phyloP scores from a whole-genome alignment of 2,329 filamentous ascomycete genomes.

The Pyricularia sp. region DNA sequence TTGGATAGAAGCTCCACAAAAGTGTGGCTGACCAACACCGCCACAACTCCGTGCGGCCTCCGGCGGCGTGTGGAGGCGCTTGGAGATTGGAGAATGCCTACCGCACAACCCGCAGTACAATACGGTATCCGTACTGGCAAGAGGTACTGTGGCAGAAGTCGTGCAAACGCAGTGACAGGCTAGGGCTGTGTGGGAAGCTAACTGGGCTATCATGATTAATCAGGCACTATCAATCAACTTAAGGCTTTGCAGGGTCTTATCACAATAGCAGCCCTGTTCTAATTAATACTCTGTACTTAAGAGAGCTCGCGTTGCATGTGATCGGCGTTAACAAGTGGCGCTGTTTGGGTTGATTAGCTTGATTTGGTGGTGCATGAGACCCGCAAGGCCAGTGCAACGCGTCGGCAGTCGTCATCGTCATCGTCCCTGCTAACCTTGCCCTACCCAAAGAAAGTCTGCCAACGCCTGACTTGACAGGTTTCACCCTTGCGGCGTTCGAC shows the following conservation, averaged over 20 bases:
- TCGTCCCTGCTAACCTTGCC: neutral
- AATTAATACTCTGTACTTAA: neutral
- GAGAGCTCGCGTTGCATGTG: neutral
- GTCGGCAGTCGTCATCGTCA: slow-evolving; percentile 3
- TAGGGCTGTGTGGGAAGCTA: no score
- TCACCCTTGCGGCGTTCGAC: neutral
- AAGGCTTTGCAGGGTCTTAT: no score
- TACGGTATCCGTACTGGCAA: no score
- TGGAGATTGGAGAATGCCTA: no score
- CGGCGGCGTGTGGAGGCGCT: neutral
- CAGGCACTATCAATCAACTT: neutral
- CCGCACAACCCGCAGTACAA: no score
- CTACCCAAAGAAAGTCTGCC: neutral
- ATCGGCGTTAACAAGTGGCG: neutral
- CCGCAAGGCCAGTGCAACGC: neutral
- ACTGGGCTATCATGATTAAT: neutral
- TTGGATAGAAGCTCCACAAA: neutral
- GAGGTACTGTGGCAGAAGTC: no score
- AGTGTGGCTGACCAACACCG: neutral
- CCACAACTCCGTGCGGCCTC: neutral
- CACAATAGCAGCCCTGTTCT: no score
- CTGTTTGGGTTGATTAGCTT: neutral
- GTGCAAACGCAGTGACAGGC: neutral
- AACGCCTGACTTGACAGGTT: neutral
- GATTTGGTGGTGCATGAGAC: neutral